These are phyloP conservation scores for Daldinia caldariorum DNA, from an alignment of 495 filamentous ascomycete genomes.

Conservation along the genomic window DNA sequence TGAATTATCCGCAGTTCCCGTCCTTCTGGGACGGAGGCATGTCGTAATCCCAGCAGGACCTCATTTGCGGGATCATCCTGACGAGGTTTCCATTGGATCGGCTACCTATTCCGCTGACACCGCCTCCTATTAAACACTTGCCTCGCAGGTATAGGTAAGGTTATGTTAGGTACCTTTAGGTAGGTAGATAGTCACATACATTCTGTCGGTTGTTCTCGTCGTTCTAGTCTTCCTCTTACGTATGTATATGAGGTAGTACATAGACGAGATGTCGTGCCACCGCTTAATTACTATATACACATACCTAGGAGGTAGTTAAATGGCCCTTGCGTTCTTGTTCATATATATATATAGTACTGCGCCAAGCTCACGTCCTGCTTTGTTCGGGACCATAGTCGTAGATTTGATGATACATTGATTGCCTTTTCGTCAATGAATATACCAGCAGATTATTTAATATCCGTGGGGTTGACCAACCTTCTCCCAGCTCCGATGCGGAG, in stretches of 20 bases:
- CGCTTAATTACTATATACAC: conserved; percentile 3
- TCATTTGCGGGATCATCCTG: conserved; percentile 27
- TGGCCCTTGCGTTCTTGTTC: conserved; percentile 12
- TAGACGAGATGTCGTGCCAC: neutral
- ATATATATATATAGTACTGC: conserved; percentile 7
- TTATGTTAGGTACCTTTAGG: too few species aligned
- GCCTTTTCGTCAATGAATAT: conserved; percentile 2
- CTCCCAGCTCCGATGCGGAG: conserved; percentile 2
- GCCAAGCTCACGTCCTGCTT: neutral
- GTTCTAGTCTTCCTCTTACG: neutral
- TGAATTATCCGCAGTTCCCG: conserved; percentile 44
- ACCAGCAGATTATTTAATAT: conserved; percentile 28
- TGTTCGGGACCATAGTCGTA: neutral
- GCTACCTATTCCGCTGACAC: conserved; percentile 42
- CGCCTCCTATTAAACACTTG: conserved; percentile 38
- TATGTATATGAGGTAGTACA: neutral
- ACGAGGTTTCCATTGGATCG: conserved; percentile 41
- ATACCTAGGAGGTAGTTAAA: too few species aligned
- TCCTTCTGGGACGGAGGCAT: conserved; percentile 41
- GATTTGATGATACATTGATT: conserved; percentile 6
- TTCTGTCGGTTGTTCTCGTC: conserved; percentile 20
- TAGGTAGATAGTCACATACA: conserved; percentile 1
- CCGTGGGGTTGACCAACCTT: neutral
- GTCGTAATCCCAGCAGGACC: conserved; percentile 33
- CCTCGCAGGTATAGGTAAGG: neutral